A percentile compares a stretch with the other conserved stretches of the same genome.
These are phyloP conservation scores for Lavandula angustifolia DNA, from an alignment of 257 asterid genomes.

Conservation along the genomic window DNA sequence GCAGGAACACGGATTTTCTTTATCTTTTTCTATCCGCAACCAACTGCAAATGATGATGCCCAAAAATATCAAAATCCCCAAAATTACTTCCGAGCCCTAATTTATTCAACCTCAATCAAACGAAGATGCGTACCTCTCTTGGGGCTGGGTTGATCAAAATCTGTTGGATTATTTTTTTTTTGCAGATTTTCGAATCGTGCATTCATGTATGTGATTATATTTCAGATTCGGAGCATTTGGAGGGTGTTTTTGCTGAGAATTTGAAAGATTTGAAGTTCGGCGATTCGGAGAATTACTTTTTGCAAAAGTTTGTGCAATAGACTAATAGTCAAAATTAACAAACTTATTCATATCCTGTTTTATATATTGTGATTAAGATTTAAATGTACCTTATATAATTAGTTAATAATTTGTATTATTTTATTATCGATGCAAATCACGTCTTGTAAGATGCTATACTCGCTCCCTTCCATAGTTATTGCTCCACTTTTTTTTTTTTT, in stretches of 20 bases:
- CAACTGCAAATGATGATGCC: not conserved
- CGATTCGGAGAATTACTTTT: too few species aligned
- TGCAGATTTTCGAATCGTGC: not conserved
- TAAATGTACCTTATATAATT: too few species aligned
- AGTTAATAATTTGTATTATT: too few species aligned
- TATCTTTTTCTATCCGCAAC: not conserved
- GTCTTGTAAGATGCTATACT: too few species aligned
- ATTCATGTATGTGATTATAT: not conserved
- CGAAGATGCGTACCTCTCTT: not conserved
- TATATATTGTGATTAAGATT: too few species aligned
- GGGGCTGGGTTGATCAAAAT: not conserved
- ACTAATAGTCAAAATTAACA: too few species aligned
- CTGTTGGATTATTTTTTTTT: not conserved
- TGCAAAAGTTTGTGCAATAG: not conserved
- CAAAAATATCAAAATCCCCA: not conserved
- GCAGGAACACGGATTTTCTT: constrained; percentile 19
- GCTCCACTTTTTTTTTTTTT: too few species aligned
- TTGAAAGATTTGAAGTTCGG: not conserved
- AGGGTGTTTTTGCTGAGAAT: not conserved
- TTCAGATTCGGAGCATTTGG: not conserved
- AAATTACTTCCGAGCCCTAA: not conserved
- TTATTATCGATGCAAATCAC: too few species aligned
- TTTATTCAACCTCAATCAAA: not conserved
- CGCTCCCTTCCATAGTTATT: too few species aligned
- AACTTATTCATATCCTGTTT: too few species aligned